phyloP scores from a whole-genome alignment of 2,329 filamentous ascomycete species.

The Neoascochyta sp. region DNA sequence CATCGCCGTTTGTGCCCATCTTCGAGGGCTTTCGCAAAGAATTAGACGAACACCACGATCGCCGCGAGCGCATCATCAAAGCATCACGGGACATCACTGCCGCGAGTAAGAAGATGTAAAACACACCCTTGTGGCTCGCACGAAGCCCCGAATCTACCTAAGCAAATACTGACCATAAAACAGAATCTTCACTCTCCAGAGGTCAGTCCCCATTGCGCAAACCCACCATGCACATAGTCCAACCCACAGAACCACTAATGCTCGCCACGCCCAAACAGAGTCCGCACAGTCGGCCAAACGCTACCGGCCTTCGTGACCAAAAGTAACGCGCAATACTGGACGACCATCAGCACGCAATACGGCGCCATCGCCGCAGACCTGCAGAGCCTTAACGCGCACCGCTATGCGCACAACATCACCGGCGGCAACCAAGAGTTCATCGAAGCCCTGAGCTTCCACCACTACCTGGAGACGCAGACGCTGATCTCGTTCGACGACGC shows the following conservation, averaged over 20 bases:
- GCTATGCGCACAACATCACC: slow-evolving; percentile 75
- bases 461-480: slow-evolving; percentile 76
- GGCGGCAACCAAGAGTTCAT: slow-evolving; percentile 87
- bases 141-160: too few species aligned
- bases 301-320: slow-evolving; percentile 67
- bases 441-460: slow-evolving; percentile 82
- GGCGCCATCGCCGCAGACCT: slow-evolving; percentile 67
- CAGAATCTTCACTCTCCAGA: slow-evolving; percentile 81
- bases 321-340: slow-evolving; percentile 66
- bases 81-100: slow-evolving; percentile 89
- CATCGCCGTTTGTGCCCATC: slow-evolving; percentile 59
- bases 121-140: neutral
- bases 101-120: slow-evolving; percentile 93
- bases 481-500: slow-evolving; percentile 68
- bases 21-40: slow-evolving; percentile 84
- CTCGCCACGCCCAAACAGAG: slow-evolving; percentile 48
- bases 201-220: slow-evolving; percentile 47
- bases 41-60: slow-evolving; percentile 90
- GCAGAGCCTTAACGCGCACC: slow-evolving; percentile 72
- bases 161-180: slow-evolving; percentile 11
- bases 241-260: too few species aligned
- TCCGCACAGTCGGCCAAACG: slow-evolving; percentile 56
- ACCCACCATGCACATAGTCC: slow-evolving; percentile 1
- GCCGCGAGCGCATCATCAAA: slow-evolving; percentile 85
- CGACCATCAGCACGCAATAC: slow-evolving; percentile 69